phyloP scores from a whole-genome alignment of 176 grass and related monocot genomes.

The Cymbopogon citratus region DNA sequence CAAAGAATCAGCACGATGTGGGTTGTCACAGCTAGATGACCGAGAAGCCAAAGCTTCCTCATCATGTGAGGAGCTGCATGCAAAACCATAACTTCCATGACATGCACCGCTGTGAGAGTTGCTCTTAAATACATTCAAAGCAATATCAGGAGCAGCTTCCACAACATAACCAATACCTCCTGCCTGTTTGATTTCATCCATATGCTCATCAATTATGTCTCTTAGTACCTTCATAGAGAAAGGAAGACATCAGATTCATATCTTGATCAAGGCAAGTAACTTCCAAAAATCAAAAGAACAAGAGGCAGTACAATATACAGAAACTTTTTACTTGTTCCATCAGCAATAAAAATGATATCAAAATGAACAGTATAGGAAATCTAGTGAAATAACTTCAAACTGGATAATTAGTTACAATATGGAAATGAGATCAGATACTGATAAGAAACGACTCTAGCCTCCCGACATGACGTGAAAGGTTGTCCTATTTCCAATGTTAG shows the following conservation, averaged over 20 bases:
- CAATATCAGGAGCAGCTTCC: conserved; percentile 34
- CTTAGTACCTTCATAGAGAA: conserved; percentile 70
- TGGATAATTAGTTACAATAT: conserved; percentile 5
- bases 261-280: conserved; percentile 18
- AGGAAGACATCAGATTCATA: conserved; percentile 22
- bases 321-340: background rate
- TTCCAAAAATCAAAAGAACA: conserved; percentile 20
- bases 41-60: conserved; percentile 23
- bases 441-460: background rate
- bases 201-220: conserved; percentile 97
- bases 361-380: background rate
- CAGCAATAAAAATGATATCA: background rate
- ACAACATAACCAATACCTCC: conserved; percentile 53
- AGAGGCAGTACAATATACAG: background rate
- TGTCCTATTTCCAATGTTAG: background rate
- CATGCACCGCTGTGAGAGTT: conserved; percentile 5
- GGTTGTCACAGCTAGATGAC: conserved; percentile 40
- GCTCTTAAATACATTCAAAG: conserved; percentile 15
- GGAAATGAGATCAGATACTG: conserved; percentile 3
- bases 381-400: background rate
- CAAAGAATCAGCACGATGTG: conserved; percentile 35
- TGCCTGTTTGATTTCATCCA: conserved; percentile 89
- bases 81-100: conserved; percentile 29
- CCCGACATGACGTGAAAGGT: background rate
- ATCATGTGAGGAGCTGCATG: conserved; percentile 29